These are phyloP conservation scores for Lenwebbia sp. DNA, from an alignment of 345 rosid genomes.

Conservation along the genomic window DNA sequence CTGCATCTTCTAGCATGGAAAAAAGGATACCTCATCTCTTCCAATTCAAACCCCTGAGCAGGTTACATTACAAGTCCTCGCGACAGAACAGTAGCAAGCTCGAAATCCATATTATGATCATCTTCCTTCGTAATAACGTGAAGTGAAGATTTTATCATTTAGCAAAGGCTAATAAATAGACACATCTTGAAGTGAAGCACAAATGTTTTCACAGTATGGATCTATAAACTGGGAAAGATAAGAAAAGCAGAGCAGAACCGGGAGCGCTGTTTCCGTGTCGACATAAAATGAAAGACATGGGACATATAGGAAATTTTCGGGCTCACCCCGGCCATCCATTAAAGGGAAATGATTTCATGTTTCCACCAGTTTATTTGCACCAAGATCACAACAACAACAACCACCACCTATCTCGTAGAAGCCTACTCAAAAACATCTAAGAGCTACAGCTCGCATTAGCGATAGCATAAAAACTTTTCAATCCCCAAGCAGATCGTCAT, in stretches of 20 bases:
- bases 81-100: neutral
- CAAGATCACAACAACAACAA: neutral
- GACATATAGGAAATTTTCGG: neutral
- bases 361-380: slow-evolving; percentile 1
- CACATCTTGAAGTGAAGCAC: neutral
- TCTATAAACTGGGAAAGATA: neutral
- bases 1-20: neutral
- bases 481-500: neutral
- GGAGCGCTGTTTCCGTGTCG: neutral
- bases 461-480: neutral
- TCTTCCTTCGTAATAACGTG: neutral
- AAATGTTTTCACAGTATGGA: neutral
- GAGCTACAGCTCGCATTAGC: neutral
- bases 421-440: neutral
- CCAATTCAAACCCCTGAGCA: neutral
- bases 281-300: neutral
- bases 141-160: neutral
- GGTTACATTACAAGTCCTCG: neutral
- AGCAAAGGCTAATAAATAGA: neutral
- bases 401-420: neutral
- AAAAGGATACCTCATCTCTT: neutral
- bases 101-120: neutral
- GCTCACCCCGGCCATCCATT: neutral
- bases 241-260: neutral
- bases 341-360: neutral